Evolutionary conservation across 257 asterid genomes (phyloP).

Genomic region (Lycium barbarum): DNA sequence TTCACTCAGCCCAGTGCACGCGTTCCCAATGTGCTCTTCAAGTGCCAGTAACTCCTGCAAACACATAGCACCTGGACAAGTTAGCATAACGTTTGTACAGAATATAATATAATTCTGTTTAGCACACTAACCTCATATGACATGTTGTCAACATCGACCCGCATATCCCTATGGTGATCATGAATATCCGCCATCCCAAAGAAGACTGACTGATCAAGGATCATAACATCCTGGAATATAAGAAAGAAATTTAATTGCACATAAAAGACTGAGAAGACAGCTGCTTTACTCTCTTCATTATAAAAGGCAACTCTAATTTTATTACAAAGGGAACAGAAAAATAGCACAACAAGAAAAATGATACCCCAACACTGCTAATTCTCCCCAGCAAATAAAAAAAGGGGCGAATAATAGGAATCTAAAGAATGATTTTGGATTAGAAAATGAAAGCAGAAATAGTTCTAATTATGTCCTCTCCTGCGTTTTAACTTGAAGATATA

Average conservation of each 20-base stretch:
- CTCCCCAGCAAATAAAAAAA: background rate
- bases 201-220: slow-evolving; percentile 60
- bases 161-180: slow-evolving; percentile 74
- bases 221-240: slow-evolving; percentile 55
- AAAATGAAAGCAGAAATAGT: background rate
- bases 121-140: slow-evolving; percentile 61
- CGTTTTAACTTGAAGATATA: background rate
- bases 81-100: background rate
- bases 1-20: slow-evolving; percentile 70
- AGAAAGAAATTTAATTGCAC: background rate
- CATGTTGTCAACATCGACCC: slow-evolving; percentile 77
- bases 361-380: background rate
- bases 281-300: background rate
- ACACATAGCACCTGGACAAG: background rate
- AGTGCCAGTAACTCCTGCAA: slow-evolving; percentile 68
- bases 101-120: background rate
- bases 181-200: slow-evolving; percentile 63
- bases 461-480: background rate
- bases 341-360: background rate
- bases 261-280: background rate
- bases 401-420: background rate
- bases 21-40: slow-evolving; percentile 75
- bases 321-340: background rate
- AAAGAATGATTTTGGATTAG: background rate
- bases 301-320: background rate